These are phyloP conservation scores for Cardamine chenopodiifolia DNA, from an alignment of 345 rosid species.

Conservation along the genomic window DNA sequence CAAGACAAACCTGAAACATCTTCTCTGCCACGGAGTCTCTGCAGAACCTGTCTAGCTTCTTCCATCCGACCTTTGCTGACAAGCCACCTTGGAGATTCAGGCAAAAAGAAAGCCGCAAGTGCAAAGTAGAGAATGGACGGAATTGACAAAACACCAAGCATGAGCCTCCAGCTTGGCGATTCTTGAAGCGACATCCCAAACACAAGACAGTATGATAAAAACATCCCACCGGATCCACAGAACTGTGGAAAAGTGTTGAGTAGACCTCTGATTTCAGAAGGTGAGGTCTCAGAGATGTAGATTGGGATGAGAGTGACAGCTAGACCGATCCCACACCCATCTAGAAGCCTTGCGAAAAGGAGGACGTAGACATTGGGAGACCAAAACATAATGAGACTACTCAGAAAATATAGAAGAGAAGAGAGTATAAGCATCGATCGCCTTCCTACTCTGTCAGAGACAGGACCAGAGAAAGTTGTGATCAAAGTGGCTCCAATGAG, in stretches of 20 bases:
- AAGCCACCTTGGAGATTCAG: slow-evolving; percentile 96
- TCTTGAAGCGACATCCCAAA: slow-evolving; percentile 74
- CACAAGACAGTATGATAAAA: slow-evolving; percentile 77
- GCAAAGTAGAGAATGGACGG: slow-evolving; percentile 62
- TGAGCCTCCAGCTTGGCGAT: slow-evolving; percentile 81
- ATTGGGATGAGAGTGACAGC: slow-evolving; percentile 79
- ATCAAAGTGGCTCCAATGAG: slow-evolving; percentile 79
- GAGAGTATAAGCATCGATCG: slow-evolving; percentile 82
- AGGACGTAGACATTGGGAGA: slow-evolving; percentile 82
- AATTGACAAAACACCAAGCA: slow-evolving; percentile 80
- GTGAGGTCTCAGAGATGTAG: slow-evolving; percentile 88
- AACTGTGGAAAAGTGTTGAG: slow-evolving; percentile 85
- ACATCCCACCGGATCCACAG: slow-evolving; percentile 83
- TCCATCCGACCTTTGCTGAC: slow-evolving; percentile 81
- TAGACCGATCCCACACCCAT: slow-evolving; percentile 82
- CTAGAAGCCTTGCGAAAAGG: slow-evolving; percentile 67
- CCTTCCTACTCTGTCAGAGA: slow-evolving; percentile 79
- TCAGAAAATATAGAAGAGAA: slow-evolving; percentile 66
- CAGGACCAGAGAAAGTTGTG: slow-evolving; percentile 78
- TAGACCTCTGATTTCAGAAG: slow-evolving; percentile 74
- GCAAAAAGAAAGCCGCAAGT: slow-evolving; percentile 70
- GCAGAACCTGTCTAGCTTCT: slow-evolving; percentile 74
- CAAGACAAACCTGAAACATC: slow-evolving; percentile 76
- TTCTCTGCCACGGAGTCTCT: slow-evolving; percentile 74
- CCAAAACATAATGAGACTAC: slow-evolving; percentile 80